Evolutionary conservation across 768 basidiomycete species (phyloP).

Genomic region (Lentinus tigrinus): DNA sequence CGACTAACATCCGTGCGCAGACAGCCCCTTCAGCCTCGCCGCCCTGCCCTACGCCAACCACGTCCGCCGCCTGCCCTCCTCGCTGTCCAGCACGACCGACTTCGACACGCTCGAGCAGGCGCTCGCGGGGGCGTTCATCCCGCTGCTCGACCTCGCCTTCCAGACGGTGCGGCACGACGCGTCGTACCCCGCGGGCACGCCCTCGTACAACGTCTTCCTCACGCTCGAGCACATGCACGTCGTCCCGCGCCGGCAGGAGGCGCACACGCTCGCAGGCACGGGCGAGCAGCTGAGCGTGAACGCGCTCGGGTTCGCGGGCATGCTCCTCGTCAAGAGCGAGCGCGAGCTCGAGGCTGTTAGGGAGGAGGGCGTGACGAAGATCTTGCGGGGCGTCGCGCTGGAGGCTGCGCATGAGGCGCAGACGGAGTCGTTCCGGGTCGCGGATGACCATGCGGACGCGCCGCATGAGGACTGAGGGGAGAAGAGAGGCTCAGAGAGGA

Average conservation of each 20-base stretch:
- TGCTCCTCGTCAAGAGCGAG: conserved; percentile 84
- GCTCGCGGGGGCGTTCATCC: conserved; percentile 63
- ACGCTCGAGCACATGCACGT: conserved; percentile 84
- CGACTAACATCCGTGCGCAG: conserved; percentile 36
- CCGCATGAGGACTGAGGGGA: background rate
- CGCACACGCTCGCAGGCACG: conserved; percentile 49
- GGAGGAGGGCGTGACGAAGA: conserved; percentile 57
- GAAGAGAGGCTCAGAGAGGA: background rate
- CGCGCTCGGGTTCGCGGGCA: conserved; percentile 86
- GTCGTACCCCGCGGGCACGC: conserved; percentile 58
- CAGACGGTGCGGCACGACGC: conserved; percentile 69
- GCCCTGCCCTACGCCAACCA: conserved; percentile 80
- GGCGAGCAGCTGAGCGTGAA: conserved; percentile 73
- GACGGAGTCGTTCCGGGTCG: conserved; percentile 29
- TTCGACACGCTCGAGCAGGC: conserved; percentile 47
- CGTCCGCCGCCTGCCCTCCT: conserved; percentile 58
- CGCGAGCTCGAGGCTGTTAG: conserved; percentile 70
- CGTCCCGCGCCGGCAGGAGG: conserved; percentile 73
- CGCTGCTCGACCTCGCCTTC: conserved; percentile 74
- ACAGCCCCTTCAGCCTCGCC: conserved; percentile 68
- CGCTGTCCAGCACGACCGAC: conserved; percentile 34
- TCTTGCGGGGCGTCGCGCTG: conserved; percentile 64
- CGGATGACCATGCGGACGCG: background rate
- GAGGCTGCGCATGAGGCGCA: conserved; percentile 69
- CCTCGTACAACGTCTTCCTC: conserved; percentile 82